A percentile compares a stretch with the other conserved stretches of the same genome.
phyloP scores from a whole-genome alignment of 805 yeast genomes.

The Jamesozyma hellenica region DNA sequence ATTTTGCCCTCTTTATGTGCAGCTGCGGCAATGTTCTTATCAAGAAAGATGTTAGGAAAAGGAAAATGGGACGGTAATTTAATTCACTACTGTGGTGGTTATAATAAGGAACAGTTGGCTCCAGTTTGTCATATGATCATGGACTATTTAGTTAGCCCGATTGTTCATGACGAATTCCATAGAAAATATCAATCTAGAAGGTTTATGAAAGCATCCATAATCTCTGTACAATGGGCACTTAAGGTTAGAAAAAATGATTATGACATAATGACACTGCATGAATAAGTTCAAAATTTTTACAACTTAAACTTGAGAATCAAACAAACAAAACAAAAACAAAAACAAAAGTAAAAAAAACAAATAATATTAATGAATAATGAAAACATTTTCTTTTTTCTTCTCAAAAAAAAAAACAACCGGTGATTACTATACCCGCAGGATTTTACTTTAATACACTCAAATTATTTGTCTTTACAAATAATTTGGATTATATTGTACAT shows the following conservation, averaged over 20 bases:
- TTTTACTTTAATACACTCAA: too few species aligned
- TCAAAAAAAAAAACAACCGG: too few species aligned
- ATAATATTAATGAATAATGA: too few species aligned
- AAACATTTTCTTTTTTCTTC: too few species aligned
- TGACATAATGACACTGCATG: constrained; percentile 33
- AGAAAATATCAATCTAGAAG: constrained; percentile 85
- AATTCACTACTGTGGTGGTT: constrained; percentile 87
- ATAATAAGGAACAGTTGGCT: constrained; percentile 58
- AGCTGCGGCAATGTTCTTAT: constrained; percentile 82
- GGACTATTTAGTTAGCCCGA: constrained; percentile 69
- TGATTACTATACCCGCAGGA: too few species aligned
- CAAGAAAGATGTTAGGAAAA: constrained; percentile 65
- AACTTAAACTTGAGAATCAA: too few species aligned
- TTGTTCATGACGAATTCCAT: constrained; percentile 85
- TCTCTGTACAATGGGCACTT: constrained; percentile 78
- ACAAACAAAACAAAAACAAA: too few species aligned
- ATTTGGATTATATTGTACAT: too few species aligned
- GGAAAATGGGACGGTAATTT: constrained; percentile 77
- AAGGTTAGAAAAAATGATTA: constrained; percentile 34
- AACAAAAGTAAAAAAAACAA: too few species aligned
- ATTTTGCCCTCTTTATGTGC: constrained; percentile 72
- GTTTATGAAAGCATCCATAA: constrained; percentile 74
- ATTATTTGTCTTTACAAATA: too few species aligned
- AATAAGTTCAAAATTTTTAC: constrained; percentile 5
- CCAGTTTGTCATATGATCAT: constrained; percentile 66